phyloP scores from a whole-genome alignment of 305 asterid genomes.

The Fraxinus floribunda region DNA sequence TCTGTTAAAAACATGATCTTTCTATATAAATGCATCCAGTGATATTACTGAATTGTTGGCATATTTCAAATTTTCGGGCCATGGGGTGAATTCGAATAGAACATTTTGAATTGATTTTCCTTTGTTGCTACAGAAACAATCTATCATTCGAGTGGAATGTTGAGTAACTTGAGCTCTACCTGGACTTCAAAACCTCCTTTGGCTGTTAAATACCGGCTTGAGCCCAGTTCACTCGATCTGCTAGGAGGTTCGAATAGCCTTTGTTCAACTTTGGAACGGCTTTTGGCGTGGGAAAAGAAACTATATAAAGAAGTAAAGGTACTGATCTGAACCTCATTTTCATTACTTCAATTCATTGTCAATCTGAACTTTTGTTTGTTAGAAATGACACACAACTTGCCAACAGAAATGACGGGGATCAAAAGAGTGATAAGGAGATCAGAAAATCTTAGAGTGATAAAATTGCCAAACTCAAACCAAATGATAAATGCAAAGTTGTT shows the following conservation, averaged over 20 bases:
- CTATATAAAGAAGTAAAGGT: slow-evolving; percentile 96
- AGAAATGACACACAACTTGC: too few relatives aligned
- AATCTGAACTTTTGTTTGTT: background rate
- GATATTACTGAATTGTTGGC: background rate
- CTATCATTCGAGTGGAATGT: slow-evolving; percentile 90
- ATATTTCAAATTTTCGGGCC: background rate
- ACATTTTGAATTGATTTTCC: slow-evolving; percentile 5
- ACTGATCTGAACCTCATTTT: slow-evolving; percentile 24
- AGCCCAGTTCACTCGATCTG: slow-evolving; percentile 57
- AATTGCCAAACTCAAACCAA: too few relatives aligned
- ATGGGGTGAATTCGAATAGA: background rate
- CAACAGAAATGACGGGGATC: too few relatives aligned
- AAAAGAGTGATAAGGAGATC: too few relatives aligned
- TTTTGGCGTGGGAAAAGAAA: slow-evolving; percentile 95
- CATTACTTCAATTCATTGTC: background rate
- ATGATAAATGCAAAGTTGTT: too few relatives aligned
- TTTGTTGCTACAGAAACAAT: slow-evolving; percentile 61
- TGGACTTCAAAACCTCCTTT: slow-evolving; percentile 92
- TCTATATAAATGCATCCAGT: background rate
- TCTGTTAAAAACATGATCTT: background rate
- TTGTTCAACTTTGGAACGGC: slow-evolving; percentile 83
- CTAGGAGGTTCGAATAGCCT: slow-evolving; percentile 72
- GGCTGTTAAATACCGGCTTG: slow-evolving; percentile 75
- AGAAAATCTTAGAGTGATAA: too few relatives aligned
- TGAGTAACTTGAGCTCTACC: slow-evolving; percentile 84